phyloP scores from a whole-genome alignment of 495 filamentous ascomycete species.

The Penicillium diatomitis region DNA sequence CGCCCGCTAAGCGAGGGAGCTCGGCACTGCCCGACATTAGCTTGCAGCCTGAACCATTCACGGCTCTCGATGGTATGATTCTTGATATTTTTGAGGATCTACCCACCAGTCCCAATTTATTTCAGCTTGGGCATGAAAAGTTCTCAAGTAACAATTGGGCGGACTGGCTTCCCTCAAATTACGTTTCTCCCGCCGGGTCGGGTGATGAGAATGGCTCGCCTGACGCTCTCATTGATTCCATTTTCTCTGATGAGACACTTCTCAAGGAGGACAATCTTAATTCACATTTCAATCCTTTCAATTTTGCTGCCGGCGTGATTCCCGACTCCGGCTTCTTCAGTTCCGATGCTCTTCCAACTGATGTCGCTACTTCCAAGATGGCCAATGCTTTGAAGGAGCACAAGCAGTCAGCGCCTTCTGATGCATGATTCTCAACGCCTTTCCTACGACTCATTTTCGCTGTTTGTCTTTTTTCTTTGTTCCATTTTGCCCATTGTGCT shows the following conservation, averaged over 20 bases:
- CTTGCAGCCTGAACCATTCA: conserved; percentile 20
- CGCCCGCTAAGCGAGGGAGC: conserved; percentile 18
- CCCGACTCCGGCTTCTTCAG: conserved; percentile 37
- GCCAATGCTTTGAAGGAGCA: conserved; percentile 9
- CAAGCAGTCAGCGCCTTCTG: conserved; percentile 12
- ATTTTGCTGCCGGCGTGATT: conserved; percentile 16
- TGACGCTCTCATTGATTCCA: conserved; percentile 30
- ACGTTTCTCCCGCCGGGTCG: conserved; percentile 25
- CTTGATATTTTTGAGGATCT: conserved; percentile 33
- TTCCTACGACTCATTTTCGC: conserved; percentile 1
- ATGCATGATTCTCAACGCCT: conserved; percentile 4
- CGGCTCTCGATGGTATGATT: conserved; percentile 30
- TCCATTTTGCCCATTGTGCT: neutral
- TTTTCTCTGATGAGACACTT: conserved; percentile 30
- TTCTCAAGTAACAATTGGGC: conserved; percentile 24
- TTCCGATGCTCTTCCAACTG: conserved; percentile 25
- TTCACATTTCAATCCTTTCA: conserved; percentile 24
- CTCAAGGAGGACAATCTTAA: conserved; percentile 20
- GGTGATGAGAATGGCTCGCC: conserved; percentile 17
- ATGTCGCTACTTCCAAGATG: conserved; percentile 14
- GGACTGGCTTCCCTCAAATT: conserved; percentile 32
- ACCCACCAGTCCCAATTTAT: conserved; percentile 13
- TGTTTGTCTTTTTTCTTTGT: conserved; percentile 1
- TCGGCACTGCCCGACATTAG: conserved; percentile 12
- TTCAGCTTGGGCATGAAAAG: conserved; percentile 19